Conservation (phyloP, 129 eudicot genomes). For the Cynara cardunculus region DNA sequence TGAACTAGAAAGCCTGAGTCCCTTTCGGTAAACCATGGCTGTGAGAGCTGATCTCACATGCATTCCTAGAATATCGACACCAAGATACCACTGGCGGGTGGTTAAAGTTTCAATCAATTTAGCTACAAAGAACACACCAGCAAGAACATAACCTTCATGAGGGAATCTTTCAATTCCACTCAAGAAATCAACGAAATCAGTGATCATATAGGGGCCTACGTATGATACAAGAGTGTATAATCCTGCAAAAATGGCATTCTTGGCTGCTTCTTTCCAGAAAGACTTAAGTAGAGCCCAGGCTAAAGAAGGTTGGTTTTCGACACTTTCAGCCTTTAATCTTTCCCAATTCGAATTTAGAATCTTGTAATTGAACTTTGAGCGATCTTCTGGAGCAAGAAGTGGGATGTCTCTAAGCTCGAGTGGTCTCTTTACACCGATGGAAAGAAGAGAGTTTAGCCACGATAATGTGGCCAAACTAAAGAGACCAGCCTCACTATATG, state of each 20-base stretch:
- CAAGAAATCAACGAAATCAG: slow-evolving; percentile 82
- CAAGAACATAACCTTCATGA: slow-evolving; percentile 85
- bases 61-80: slow-evolving; percentile 94
- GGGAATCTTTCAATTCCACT: slow-evolving; percentile 56
- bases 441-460: slow-evolving; percentile 78
- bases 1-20: slow-evolving; percentile 68
- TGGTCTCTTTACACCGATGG: slow-evolving; percentile 73
- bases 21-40: slow-evolving; percentile 86
- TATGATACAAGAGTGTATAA: slow-evolving; percentile 67
- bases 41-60: slow-evolving; percentile 86
- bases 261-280: slow-evolving; percentile 81
- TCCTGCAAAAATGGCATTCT: slow-evolving; percentile 79
- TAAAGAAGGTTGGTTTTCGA: slow-evolving; percentile 52
- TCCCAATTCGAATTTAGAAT: slow-evolving; percentile 74
- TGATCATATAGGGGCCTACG: slow-evolving; percentile 90
- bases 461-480: slow-evolving; percentile 78
- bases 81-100: slow-evolving; percentile 89
- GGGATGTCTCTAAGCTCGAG: slow-evolving; percentile 88
- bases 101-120: slow-evolving; percentile 78
- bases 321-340: slow-evolving; percentile 53
- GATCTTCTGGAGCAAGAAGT: slow-evolving; percentile 80
- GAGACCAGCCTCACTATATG: slow-evolving; percentile 69
- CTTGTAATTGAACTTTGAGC: slow-evolving; percentile 75
- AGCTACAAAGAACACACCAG: slow-evolving; percentile 70
- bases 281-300: slow-evolving; percentile 77